Conservation (phyloP, 169 alveolate genomes). For the Plasmodium yoelii region DNA sequence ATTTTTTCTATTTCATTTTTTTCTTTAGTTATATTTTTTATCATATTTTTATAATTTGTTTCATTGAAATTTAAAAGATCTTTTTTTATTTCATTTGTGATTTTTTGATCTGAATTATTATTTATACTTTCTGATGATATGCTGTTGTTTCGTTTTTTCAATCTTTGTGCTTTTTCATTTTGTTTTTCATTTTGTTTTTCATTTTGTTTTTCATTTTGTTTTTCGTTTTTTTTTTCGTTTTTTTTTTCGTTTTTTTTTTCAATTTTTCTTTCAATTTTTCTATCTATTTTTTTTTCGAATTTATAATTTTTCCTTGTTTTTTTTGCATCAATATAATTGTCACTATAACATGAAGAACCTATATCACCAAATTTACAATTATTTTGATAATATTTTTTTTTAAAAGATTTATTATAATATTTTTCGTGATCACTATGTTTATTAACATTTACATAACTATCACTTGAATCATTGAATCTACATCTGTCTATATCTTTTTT, state of each 20-base stretch:
- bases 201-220: no score
- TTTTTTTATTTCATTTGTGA: constrained; percentile 25
- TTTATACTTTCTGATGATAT: neutral
- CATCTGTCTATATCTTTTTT: neutral
- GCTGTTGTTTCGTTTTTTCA: neutral
- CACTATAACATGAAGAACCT: constrained; percentile 44
- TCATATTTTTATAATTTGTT: constrained; percentile 44
- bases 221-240: no score
- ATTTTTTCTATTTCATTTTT: constrained; percentile 74
- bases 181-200: no score
- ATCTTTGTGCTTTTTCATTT: no score
- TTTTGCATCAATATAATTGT: constrained; percentile 32
- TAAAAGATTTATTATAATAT: neutral
- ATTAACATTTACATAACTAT: neutral
- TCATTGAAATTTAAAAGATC: constrained; percentile 72
- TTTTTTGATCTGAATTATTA: neutral
- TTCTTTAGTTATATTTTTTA: constrained; percentile 60
- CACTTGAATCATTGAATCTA: neutral
- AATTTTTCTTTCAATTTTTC: neutral
- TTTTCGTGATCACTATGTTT: neutral
- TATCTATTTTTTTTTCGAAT: neutral
- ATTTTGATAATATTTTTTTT: constrained; percentile 24
- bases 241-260: no score
- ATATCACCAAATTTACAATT: constrained; percentile 14
- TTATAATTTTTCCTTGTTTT: neutral